Evolutionary conservation across 2,329 filamentous ascomycete genomes (phyloP).

Genomic region (Blastomyces emzantsi): DNA sequence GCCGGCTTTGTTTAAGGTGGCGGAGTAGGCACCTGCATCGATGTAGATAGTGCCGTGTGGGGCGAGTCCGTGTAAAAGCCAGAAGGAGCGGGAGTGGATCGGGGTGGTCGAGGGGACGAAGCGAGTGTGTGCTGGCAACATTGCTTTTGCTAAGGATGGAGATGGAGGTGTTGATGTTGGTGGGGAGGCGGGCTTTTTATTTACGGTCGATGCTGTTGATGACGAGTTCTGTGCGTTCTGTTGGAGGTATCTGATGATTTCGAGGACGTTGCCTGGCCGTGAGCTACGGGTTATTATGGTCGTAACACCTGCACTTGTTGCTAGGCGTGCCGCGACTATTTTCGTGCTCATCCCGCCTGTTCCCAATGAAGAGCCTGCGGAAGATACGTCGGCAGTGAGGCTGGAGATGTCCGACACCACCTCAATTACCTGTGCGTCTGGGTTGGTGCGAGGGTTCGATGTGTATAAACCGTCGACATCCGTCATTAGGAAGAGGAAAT

Average conservation of each 20-base stretch:
- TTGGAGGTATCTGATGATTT: slow-evolving; percentile 76
- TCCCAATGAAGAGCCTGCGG: slow-evolving; percentile 76
- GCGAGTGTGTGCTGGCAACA: slow-evolving; percentile 72
- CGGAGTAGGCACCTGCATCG: slow-evolving; percentile 76
- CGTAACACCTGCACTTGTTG: slow-evolving; percentile 88
- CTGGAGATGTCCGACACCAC: slow-evolving; percentile 81
- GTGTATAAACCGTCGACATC: slow-evolving; percentile 97
- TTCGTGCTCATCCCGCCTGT: slow-evolving; percentile 98
- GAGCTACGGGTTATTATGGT: slow-evolving; percentile 91
- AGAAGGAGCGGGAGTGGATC: slow-evolving; percentile 91
- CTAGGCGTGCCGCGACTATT: slow-evolving; percentile 84
- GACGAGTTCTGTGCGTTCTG: slow-evolving; percentile 52
- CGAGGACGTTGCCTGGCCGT: slow-evolving; percentile 83
- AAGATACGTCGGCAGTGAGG: slow-evolving; percentile 81
- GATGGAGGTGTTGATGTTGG: slow-evolving; percentile 14
- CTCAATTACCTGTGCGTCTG: slow-evolving; percentile 81
- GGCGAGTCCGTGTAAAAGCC: slow-evolving; percentile 85
- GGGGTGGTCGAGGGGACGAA: slow-evolving; percentile 79
- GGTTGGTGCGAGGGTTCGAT: slow-evolving; percentile 79
- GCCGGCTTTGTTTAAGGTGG: slow-evolving; percentile 72
- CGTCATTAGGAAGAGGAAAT: slow-evolving; percentile 97
- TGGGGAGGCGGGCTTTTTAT: slow-evolving; percentile 27
- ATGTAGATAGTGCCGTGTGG: slow-evolving; percentile 90
- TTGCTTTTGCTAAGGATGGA: slow-evolving; percentile 19
- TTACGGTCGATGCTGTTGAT: slow-evolving; percentile 56